Conservation (phyloP, 371 early-diverging fungal genomes). For the Rhizopus stolonifer region DNA sequence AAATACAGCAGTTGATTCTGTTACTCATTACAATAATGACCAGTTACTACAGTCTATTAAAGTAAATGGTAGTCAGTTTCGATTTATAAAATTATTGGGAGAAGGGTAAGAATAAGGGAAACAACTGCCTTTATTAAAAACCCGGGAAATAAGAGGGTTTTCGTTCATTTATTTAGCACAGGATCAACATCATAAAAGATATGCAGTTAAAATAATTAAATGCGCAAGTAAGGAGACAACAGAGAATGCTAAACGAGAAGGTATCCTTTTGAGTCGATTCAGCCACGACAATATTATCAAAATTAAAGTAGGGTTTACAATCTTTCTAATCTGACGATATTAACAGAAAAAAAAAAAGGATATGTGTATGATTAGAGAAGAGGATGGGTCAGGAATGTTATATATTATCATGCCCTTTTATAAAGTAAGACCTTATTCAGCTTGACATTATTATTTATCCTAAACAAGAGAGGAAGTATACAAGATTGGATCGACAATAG, state of each 20-base stretch:
- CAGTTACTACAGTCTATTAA: neutral
- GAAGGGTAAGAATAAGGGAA: slow-evolving; percentile 57
- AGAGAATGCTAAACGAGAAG: slow-evolving; percentile 57
- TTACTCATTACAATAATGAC: neutral
- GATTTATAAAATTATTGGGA: slow-evolving; percentile 50
- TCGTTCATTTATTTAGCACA: slow-evolving; percentile 71
- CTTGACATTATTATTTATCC: neutral
- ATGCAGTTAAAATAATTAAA: slow-evolving; percentile 71
- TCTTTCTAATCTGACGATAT: neutral
- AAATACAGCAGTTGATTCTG: too few species aligned
- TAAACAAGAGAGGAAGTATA: slow-evolving; percentile 50
- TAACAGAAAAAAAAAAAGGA: slow-evolving; percentile 17
- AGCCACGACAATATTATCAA: slow-evolving; percentile 62
- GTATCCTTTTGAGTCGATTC: slow-evolving; percentile 59
- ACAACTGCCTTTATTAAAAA: neutral
- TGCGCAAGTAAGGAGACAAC: slow-evolving; percentile 66
- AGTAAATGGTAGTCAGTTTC: neutral
- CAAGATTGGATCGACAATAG: slow-evolving; percentile 53
- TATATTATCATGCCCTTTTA: slow-evolving; percentile 69
- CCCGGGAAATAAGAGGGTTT: slow-evolving; percentile 56
- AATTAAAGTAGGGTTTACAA: slow-evolving; percentile 48
- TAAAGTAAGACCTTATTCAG: slow-evolving; percentile 32
- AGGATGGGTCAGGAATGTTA: slow-evolving; percentile 58
- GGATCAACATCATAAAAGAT: slow-evolving; percentile 55
- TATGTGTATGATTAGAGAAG: slow-evolving; percentile 49